phyloP scores from a whole-genome alignment of 345 rosid species.

The Arabidopsis thaliana region DNA sequence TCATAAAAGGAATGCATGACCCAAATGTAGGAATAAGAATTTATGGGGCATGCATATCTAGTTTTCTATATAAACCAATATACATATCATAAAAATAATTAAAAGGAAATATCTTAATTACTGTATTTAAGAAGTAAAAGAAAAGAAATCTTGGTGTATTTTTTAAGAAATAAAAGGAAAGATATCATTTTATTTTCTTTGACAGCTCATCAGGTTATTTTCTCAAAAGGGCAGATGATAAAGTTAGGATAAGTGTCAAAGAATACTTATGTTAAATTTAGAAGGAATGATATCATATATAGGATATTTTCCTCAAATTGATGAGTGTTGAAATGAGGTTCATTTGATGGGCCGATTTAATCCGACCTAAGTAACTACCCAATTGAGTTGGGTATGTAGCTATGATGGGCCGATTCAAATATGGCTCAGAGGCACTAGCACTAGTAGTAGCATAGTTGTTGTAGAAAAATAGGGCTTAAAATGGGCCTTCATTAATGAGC shows the following conservation, averaged over 20 bases:
- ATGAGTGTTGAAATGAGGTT: background rate
- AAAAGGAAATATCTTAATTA: background rate
- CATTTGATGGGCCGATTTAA: background rate
- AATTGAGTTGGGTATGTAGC: background rate
- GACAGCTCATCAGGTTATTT: background rate
- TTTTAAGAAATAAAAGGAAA: background rate
- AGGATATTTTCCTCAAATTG: background rate
- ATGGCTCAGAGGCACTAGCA: background rate
- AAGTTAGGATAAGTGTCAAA: background rate
- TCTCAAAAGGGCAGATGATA: background rate
- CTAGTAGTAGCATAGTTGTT: background rate
- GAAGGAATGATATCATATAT: background rate
- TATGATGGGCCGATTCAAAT: background rate
- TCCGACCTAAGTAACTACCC: background rate
- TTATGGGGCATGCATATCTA: background rate
- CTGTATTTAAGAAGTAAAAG: background rate
- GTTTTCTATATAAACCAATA: slow-evolving; percentile 15
- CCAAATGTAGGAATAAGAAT: background rate
- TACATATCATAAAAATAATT: background rate
- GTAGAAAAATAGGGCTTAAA: background rate
- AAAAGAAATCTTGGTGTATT: background rate
- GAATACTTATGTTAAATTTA: background rate
- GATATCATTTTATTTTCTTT: background rate
- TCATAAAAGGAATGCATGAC: slow-evolving; percentile 1
- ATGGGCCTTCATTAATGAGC: background rate